Base-by-base conservation (phyloP, 257 asterid species). In the Solanum chmielewskii region DNA sequence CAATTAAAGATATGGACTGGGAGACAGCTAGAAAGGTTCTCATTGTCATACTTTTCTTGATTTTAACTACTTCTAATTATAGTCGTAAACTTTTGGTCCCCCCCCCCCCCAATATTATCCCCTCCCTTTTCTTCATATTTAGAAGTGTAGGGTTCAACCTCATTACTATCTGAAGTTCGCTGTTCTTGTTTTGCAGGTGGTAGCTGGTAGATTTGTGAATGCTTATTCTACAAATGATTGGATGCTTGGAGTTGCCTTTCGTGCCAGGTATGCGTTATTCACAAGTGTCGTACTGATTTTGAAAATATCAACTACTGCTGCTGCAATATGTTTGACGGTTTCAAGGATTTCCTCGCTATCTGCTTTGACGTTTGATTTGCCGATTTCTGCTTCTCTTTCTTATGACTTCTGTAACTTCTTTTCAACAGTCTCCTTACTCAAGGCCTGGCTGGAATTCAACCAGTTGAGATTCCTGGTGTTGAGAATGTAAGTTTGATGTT, bases 361-460 rank as follows among this genome's bases (percentile, higher is more conserved):
- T 78, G 31, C 31, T 49, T 31, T 81, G 45, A 3, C 42, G 31
- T 49, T 81, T 81, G 45, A 81, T 81, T 20, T 81, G 11, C 42
- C 7, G 4, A 10, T 81, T 31, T 31, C 37, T 31, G 20, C 85
- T 31, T 81, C 70, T 49, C 85, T 86, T 33, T 85, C 12, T 85
- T 82, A 6, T 77, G 21, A 44, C 11, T 31, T 86, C 23, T 47
- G 9, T 23, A 2, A 21, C 77, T 75, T 64, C 88, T 86, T 75
- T 44, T 89, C 42, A 62, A 91, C 96, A 96, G 99, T 88, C 99
- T 95, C 89, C 98, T 96, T 90, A 94, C 98, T 18, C 96, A 94
- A 94, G 99, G 99, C 86, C 88, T 96, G 83, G 98, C 99, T n/a
- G 99, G 99, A 75, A 96, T 96, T 87, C 99, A 96, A 88, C 98